Conservation (phyloP, 2,329 filamentous ascomycete genomes). For the Dactylellina cionopaga region DNA sequence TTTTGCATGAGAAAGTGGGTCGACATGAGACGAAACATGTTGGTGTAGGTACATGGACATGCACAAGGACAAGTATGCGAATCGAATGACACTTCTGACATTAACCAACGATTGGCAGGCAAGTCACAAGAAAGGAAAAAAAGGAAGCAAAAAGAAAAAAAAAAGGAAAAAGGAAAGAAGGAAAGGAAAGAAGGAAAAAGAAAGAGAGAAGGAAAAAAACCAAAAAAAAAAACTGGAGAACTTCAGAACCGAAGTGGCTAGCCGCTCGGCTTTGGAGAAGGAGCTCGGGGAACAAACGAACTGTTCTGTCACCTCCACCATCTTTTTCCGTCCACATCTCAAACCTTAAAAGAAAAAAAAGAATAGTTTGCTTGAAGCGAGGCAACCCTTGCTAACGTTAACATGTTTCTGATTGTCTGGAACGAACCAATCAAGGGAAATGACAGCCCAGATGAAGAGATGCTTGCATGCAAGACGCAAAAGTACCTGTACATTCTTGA, state of each 20-base stretch:
- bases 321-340: slow-evolving; percentile 20
- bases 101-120: no score
- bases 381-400: slow-evolving; percentile 1
- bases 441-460: not conserved
- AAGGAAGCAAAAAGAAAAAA: no score
- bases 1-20: slow-evolving; percentile 1
- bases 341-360: slow-evolving; percentile 44
- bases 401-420: no score
- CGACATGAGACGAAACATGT: slow-evolving; percentile 18
- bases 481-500: slow-evolving; percentile 3
- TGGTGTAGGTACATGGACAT: no score
- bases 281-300: slow-evolving; percentile 13
- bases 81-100: no score
- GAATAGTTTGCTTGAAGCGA: slow-evolving; percentile 46
- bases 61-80: not conserved
- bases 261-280: not conserved
- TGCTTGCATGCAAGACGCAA: slow-evolving; percentile 36
- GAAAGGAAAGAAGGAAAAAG: no score
- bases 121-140: no score
- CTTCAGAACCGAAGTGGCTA: slow-evolving; percentile 13
- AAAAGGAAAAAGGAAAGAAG: no score
- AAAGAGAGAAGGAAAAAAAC: no score
- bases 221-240: slow-evolving; percentile 26
- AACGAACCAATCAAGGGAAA: slow-evolving; percentile 31
- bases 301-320: not conserved